Base-by-base conservation (phyloP, 257 asterid species). In the Eustoma russellianum region DNA sequence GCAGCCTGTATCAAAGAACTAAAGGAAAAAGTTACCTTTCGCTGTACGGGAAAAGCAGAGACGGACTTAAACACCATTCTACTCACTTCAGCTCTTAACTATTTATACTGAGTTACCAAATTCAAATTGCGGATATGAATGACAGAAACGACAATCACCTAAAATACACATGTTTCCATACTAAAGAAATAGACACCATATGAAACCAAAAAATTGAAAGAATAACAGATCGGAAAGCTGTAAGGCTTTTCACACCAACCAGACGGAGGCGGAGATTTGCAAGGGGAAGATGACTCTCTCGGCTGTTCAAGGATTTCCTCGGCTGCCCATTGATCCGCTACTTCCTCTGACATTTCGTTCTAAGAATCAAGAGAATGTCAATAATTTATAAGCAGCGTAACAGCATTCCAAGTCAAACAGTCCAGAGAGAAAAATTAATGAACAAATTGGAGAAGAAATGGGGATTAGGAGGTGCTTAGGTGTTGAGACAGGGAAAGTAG, bases 261-360 rank as follows among this genome's bases (percentile, higher is more conserved):
- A 35, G 57, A 53, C 6, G 79, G 70, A 56, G 94, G 65, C 60
- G 90, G 53, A 9, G 93, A 78, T 72, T 84, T 67, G 62, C 68
- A 83, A 64, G 94, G 80, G 66, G 96, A 71, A 47, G 82, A 45
- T 69, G 34, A 60, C 48, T 50, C 75, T 15, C 66, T 71, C 53
- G 63, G 46, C 61, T 62, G 81, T 60, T 72, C 41, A 24, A 6
- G 44, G 18, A 59, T 24, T 10, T 41, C 41, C 41, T 35, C 60
- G 17, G 17, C 34, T 13, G 48, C 43, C 55, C 35, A 35, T 43
- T 46, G 45, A 57, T 65, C 70, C 16, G 54, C 60, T 18, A 54
- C 70, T 10, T 65, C 70, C 47, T 47, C 50, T 53, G 70, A 43
- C 70, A 57, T 65, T 16, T 15, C 33, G 9, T 33, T 10, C 41